These are phyloP conservation scores for Fomitiporia mediterranea DNA, from an alignment of 1,284 basidiomycete genomes.

Conservation along the genomic window DNA sequence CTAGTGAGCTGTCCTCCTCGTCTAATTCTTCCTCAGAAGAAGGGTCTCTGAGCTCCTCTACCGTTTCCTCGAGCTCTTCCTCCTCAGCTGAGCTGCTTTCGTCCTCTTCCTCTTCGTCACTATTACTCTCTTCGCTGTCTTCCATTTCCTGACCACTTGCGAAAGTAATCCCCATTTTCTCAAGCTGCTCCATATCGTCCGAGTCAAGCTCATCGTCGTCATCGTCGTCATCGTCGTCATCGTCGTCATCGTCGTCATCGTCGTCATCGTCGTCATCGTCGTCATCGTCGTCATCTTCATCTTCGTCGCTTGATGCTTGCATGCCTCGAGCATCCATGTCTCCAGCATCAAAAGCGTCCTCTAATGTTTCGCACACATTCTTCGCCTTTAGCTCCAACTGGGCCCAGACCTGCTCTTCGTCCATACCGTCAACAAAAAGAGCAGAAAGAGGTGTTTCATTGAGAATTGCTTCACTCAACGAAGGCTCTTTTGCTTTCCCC, in stretches of 20 bases:
- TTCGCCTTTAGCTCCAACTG: constrained; percentile 80
- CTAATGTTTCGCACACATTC: constrained; percentile 60
- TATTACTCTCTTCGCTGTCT: constrained; percentile 30
- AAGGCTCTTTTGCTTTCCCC: constrained; percentile 41
- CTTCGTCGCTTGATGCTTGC: constrained; percentile 26
- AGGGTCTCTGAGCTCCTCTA: constrained; percentile 44
- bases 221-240: constrained; percentile 24
- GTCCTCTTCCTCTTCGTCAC: constrained; percentile 27
- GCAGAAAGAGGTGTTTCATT: constrained; percentile 70
- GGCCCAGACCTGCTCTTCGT: constrained; percentile 87
- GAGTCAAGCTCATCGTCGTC: constrained; percentile 31
- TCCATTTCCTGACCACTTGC: constrained; percentile 32
- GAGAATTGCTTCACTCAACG: constrained; percentile 37
- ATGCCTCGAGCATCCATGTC: constrained; percentile 27
- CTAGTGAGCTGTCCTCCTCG: constrained; percentile 26
- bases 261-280: constrained; percentile 31
- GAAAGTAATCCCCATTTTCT: constrained; percentile 37
- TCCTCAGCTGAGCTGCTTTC: constrained; percentile 37
- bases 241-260: too few species aligned
- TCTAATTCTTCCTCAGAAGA: constrained; percentile 40
- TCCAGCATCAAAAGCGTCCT: constrained; percentile 41
- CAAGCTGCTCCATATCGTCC: constrained; percentile 26
- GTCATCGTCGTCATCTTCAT: constrained; percentile 28
- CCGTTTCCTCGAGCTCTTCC: constrained; percentile 34
- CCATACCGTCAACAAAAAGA: constrained; percentile 81